phyloP scores from a whole-genome alignment of 805 yeast genomes.

The Wickerhamomyces chaumierensis region DNA sequence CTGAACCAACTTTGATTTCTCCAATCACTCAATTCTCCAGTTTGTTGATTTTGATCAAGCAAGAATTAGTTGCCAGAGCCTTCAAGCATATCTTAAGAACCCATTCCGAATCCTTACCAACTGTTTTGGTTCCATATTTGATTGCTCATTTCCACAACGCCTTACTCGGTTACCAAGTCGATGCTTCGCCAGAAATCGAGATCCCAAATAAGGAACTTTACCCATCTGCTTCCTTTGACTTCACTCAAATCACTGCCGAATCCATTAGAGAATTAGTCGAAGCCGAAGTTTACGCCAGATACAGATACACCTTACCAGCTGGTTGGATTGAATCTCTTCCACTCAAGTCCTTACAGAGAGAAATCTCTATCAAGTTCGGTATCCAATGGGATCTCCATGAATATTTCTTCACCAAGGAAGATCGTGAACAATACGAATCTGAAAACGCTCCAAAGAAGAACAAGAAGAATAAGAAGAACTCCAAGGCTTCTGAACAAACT shows the following conservation, averaged over 20 bases:
- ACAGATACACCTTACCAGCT: slow-evolving; percentile 43
- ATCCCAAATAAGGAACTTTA: slow-evolving; percentile 35
- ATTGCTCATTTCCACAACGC: slow-evolving; percentile 65
- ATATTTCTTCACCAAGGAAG: slow-evolving; percentile 29
- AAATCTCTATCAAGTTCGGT: slow-evolving; percentile 69
- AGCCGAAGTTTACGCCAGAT: slow-evolving; percentile 49
- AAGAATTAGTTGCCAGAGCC: slow-evolving; percentile 73
- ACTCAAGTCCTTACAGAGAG: slow-evolving; percentile 44
- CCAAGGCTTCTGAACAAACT: slow-evolving; percentile 2
- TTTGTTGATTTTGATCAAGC: slow-evolving; percentile 9
- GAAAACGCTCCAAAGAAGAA: slow-evolving; percentile 20
- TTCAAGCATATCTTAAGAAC: slow-evolving; percentile 62
- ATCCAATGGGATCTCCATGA: slow-evolving; percentile 60
- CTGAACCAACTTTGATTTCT: slow-evolving; percentile 7
- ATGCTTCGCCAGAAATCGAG: slow-evolving; percentile 27
- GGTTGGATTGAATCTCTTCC: slow-evolving; percentile 33
- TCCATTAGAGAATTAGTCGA: slow-evolving; percentile 32
- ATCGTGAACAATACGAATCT: slow-evolving; percentile 18
- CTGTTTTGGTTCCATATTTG: slow-evolving; percentile 43
- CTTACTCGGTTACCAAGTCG: slow-evolving; percentile 43
- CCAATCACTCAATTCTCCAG: slow-evolving; percentile 7
- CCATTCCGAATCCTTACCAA: slow-evolving; percentile 33
- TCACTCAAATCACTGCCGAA: slow-evolving; percentile 34
- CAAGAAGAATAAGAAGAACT: slow-evolving; percentile 24
- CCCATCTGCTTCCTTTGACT: slow-evolving; percentile 26